phyloP scores from a whole-genome alignment of 2,329 filamentous ascomycete genomes.

The Aphanocladium album region DNA sequence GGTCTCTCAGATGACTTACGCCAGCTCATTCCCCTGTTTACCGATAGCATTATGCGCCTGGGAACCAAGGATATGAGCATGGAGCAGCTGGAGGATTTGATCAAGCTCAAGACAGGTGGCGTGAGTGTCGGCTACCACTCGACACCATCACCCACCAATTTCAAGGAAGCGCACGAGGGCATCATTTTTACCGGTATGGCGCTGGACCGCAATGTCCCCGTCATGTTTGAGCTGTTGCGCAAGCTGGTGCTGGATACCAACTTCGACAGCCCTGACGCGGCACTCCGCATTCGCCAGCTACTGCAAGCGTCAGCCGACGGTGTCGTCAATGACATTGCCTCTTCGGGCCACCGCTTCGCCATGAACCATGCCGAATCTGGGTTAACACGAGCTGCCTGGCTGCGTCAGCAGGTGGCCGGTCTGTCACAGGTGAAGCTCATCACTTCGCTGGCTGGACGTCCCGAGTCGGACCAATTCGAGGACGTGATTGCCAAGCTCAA shows the following conservation, averaged over 20 bases:
- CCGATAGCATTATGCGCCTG: conserved; percentile 86
- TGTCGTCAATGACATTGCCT: conserved; percentile 85
- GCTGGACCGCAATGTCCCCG: conserved; percentile 80
- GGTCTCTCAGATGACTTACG: conserved; percentile 80
- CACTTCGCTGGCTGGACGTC: conserved; percentile 69
- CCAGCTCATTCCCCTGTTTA: conserved; percentile 81
- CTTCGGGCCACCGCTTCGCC: conserved; percentile 82
- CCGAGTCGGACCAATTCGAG: conserved; percentile 61
- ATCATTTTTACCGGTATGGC: conserved; percentile 81
- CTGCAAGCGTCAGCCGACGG: conserved; percentile 84
- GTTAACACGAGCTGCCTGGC: conserved; percentile 64
- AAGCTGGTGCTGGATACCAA: conserved; percentile 81
- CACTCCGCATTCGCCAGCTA: conserved; percentile 77
- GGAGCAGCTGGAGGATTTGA: conserved; percentile 91
- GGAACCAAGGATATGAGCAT: conserved; percentile 84
- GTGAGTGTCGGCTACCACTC: conserved; percentile 80
- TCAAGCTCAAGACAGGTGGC: conserved; percentile 94
- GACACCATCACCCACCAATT: conserved; percentile 70
- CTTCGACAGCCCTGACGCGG: conserved; percentile 78
- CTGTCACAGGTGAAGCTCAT: conserved; percentile 84
- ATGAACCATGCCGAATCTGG: conserved; percentile 77
- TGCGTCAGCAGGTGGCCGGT: conserved; percentile 83
- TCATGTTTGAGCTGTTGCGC: conserved; percentile 82
- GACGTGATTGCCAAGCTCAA: conserved; percentile 81
- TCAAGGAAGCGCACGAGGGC: conserved; percentile 70